Percentiles rank a stretch among this genome's conserved stretches.
phyloP scores from a whole-genome alignment of 345 rosid genomes.

The Alliaria petiolata region DNA sequence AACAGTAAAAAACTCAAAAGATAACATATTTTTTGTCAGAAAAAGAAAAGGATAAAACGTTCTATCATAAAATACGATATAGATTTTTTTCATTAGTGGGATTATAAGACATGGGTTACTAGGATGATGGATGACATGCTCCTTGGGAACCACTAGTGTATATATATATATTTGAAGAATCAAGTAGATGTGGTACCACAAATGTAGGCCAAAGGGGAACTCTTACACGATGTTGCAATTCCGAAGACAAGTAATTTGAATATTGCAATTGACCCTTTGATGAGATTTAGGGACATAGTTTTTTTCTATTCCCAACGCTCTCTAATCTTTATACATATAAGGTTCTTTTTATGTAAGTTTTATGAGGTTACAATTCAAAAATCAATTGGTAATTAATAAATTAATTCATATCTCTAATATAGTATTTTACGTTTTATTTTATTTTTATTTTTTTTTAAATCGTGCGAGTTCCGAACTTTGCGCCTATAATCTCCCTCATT shows the following conservation, averaged over 20 bases:
- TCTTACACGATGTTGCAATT: conserved; percentile 35
- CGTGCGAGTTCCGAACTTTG: no score
- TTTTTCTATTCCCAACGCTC: neutral
- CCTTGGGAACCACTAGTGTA: conserved; percentile 9
- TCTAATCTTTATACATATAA: neutral
- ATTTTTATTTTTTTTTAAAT: no score
- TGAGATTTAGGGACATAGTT: conserved; percentile 15
- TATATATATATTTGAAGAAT: conserved; percentile 10
- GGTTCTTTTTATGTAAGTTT: neutral
- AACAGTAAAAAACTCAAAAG: neutral
- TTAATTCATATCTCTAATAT: neutral
- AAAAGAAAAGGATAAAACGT: conserved; percentile 3
- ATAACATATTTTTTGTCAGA: neutral
- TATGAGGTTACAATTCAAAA: neutral
- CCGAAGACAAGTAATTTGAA: conserved; percentile 20
- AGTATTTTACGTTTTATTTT: neutral
- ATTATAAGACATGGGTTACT: conserved; percentile 12
- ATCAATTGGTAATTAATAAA: neutral
- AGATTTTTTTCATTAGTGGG: conserved; percentile 2
- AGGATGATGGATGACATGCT: conserved; percentile 24
- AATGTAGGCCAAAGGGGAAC: conserved; percentile 38
- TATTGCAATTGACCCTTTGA: conserved; percentile 28
- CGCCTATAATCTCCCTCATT: no score
- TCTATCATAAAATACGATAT: neutral
- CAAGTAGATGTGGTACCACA: conserved; percentile 38